phyloP scores from a whole-genome alignment of 495 filamentous ascomycete genomes.

The Penicillium subrubescens region DNA sequence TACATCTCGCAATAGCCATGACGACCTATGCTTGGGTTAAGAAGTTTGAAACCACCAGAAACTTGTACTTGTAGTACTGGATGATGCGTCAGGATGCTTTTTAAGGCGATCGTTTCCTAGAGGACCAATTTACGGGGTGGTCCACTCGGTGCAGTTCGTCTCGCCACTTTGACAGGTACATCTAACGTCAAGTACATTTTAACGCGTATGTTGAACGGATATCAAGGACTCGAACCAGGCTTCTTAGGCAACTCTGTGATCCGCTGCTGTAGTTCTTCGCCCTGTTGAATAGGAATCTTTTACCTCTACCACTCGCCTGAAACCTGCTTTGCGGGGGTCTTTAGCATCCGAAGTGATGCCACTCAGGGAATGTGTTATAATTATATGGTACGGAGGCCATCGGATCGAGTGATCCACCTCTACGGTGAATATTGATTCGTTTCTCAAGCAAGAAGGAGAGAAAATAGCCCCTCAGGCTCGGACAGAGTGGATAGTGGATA shows the following conservation, averaged over 20 bases:
- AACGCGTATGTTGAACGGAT: background rate
- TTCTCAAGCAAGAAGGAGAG: background rate
- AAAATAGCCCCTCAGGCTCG: background rate
- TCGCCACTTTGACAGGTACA: background rate
- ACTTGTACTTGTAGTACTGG: background rate
- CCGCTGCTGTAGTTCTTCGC: too few relatives aligned
- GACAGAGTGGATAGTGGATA: conserved; percentile 1
- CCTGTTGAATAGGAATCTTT: background rate
- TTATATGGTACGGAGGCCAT: conserved; percentile 5
- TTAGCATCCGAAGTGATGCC: conserved; percentile 9
- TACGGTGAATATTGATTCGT: background rate
- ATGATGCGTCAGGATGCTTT: background rate
- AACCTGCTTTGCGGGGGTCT: background rate
- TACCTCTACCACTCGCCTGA: background rate
- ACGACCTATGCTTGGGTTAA: background rate
- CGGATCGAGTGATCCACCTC: conserved; percentile 7
- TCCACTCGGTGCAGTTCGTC: conserved; percentile 7
- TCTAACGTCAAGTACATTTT: background rate
- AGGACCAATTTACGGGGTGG: conserved; percentile 6
- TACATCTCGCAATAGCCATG: background rate
- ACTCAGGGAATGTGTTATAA: background rate
- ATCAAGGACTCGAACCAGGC: background rate
- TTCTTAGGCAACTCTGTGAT: too few relatives aligned
- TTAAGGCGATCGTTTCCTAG: conserved; percentile 10
- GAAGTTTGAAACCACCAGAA: background rate